phyloP scores from a whole-genome alignment of 176 grass and related monocot genomes.

The Metroxylon sagu region DNA sequence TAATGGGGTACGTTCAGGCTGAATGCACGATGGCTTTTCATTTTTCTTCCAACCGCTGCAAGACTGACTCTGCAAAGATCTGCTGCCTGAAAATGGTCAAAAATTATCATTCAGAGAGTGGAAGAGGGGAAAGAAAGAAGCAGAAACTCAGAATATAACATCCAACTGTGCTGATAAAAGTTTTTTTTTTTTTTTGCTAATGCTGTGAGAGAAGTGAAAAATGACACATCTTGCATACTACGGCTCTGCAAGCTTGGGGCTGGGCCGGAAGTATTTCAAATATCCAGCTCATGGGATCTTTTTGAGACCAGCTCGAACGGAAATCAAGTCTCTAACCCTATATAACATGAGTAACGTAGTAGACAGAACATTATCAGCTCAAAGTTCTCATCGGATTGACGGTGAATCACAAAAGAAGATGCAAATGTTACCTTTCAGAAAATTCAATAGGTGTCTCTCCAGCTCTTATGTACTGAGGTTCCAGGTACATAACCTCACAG shows the following conservation, averaged over 20 bases:
- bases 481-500: conserved; percentile 98
- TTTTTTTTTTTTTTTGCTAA: too few relatives aligned
- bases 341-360: conserved; percentile 6
- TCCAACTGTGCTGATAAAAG: too few relatives aligned
- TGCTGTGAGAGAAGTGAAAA: not conserved
- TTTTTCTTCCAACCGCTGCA: conserved; percentile 62
- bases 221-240: conserved; percentile 38
- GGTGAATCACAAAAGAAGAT: not conserved
- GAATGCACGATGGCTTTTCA: conserved; percentile 11
- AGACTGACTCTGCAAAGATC: conserved; percentile 84
- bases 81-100: conserved; percentile 62
- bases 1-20: too few relatives aligned
- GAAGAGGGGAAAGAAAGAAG: too few relatives aligned
- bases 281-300: conserved; percentile 98
- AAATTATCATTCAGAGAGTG: not conserved
- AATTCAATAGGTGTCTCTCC: conserved; percentile 85
- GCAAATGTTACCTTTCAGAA: conserved; percentile 68
- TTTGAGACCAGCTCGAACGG: conserved; percentile 83
- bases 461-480: conserved; percentile 68
- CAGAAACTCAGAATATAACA: too few relatives aligned
- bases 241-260: conserved; percentile 81
- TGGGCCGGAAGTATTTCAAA: conserved; percentile 88
- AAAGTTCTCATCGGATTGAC: not conserved
- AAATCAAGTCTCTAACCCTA: conserved; percentile 97
- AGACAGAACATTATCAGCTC: too few relatives aligned